phyloP scores from a whole-genome alignment of 2,329 filamentous ascomycete species.

The Beauveria sp. region DNA sequence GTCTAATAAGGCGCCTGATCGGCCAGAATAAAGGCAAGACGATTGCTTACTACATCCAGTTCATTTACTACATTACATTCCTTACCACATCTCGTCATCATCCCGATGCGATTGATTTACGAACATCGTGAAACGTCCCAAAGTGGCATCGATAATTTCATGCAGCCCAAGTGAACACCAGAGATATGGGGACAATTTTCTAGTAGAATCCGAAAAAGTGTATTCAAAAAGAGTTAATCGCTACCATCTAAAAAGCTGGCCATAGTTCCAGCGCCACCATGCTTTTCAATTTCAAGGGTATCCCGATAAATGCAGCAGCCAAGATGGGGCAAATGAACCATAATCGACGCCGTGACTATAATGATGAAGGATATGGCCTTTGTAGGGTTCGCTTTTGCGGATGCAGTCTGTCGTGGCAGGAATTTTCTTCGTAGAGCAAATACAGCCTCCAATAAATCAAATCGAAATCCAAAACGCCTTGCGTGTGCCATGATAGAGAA shows the following conservation, averaged over 20 bases:
- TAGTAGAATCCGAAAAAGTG: not conserved
- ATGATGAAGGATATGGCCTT: not conserved
- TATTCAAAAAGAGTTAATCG: not conserved
- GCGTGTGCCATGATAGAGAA: not conserved
- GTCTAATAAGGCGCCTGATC: not conserved
- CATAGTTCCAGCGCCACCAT: not conserved
- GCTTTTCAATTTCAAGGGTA: constrained; percentile 9
- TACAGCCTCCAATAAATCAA: not conserved
- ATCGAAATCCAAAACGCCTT: not conserved
- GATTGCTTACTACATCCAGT: no score
- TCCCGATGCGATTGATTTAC: no score
- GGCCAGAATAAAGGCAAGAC: no score
- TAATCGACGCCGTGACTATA: constrained; percentile 2
- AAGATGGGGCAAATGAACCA: constrained; percentile 3
- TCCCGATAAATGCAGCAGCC: constrained; percentile 7
- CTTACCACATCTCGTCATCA: no score
- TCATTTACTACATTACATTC: no score
- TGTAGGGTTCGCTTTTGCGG: not conserved
- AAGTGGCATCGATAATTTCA: no score
- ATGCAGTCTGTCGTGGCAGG: constrained; percentile 1
- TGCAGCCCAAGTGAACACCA: no score
- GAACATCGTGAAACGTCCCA: no score
- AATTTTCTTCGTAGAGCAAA: not conserved
- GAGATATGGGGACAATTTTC: not conserved
- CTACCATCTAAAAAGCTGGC: constrained; percentile 1